These are phyloP conservation scores for Carallia pectinifolia DNA, from an alignment of 345 rosid genomes.

Conservation along the genomic window DNA sequence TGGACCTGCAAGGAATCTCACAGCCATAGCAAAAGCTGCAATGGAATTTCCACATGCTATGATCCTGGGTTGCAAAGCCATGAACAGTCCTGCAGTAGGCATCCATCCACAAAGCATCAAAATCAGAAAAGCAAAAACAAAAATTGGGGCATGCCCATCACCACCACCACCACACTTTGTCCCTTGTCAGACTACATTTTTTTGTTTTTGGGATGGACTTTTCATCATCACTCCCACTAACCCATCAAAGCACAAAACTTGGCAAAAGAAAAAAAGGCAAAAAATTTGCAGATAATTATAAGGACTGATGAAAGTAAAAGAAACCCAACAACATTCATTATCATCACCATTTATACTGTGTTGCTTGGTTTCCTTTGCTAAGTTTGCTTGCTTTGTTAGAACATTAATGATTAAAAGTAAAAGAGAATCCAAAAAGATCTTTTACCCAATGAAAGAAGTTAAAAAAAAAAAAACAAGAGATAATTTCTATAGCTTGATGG, in stretches of 20 bases:
- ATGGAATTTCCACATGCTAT: constrained; percentile 97
- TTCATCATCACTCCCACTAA: constrained; percentile 18
- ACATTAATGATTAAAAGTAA: constrained; percentile 36
- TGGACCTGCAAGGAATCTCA: constrained; percentile 96
- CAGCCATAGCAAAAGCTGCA: constrained; percentile 87
- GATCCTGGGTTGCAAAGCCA: constrained; percentile 99
- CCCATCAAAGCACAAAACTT: constrained; percentile 13
- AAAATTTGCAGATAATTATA: constrained; percentile 11
- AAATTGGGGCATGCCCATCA: constrained; percentile 19
- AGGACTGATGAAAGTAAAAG: neutral
- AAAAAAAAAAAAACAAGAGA: neutral
- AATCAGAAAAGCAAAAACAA: constrained; percentile 10
- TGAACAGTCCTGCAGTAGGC: constrained; percentile 69
- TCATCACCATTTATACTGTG: constrained; percentile 24
- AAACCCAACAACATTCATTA: constrained; percentile 24
- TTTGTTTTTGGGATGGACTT: neutral
- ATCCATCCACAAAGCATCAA: constrained; percentile 17
- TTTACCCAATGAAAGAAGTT: neutral
- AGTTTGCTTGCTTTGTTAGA: constrained; percentile 26
- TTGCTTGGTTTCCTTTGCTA: constrained; percentile 15
- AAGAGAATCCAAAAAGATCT: constrained; percentile 17
- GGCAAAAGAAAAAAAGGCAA: constrained; percentile 2
- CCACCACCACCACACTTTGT: constrained; percentile 8
- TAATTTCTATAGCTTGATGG: neutral
- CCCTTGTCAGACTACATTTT: constrained; percentile 15